Conservation (phyloP, 1,284 basidiomycete species). For the Trichosporon sp. region DNA sequence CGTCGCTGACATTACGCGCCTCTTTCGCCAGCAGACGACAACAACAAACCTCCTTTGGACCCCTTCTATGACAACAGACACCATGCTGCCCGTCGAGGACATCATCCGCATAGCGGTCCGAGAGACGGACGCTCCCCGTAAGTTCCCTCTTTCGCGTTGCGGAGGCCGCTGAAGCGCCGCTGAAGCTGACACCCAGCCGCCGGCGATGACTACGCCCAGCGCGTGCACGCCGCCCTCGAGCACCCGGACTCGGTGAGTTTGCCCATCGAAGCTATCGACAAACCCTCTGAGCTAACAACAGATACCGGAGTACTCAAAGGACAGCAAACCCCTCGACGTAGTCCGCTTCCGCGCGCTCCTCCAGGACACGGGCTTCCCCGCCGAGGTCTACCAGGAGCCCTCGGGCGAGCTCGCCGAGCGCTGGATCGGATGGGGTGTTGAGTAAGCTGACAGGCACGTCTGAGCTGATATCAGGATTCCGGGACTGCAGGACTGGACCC, state of each 20-base stretch:
- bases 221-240: conserved; percentile 15
- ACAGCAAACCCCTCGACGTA: conserved; percentile 31
- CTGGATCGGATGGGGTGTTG: conserved; percentile 49
- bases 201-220: conserved; percentile 4
- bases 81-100: conserved; percentile 29
- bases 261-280: neutral
- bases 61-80: too few species aligned
- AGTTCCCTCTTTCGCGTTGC: neutral
- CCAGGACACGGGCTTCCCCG: conserved; percentile 48
- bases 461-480: conserved; percentile 30
- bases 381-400: conserved; percentile 45
- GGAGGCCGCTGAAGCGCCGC: neutral
- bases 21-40: neutral
- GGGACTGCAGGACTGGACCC: conserved; percentile 38
- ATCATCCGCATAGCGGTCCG: conserved; percentile 36
- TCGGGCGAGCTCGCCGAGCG: conserved; percentile 37
- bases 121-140: conserved; percentile 33
- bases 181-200: conserved; percentile 4
- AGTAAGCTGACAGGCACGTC: conserved; percentile 28
- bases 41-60: neutral
- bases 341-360: conserved; percentile 46
- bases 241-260: conserved; percentile 18
- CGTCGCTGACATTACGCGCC: neutral
- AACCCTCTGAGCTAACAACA: conserved; percentile 6
- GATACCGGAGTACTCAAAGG: conserved; percentile 28